Base-by-base conservation (phyloP, 1,284 basidiomycete genomes). In the Trametes polyzona region DNA sequence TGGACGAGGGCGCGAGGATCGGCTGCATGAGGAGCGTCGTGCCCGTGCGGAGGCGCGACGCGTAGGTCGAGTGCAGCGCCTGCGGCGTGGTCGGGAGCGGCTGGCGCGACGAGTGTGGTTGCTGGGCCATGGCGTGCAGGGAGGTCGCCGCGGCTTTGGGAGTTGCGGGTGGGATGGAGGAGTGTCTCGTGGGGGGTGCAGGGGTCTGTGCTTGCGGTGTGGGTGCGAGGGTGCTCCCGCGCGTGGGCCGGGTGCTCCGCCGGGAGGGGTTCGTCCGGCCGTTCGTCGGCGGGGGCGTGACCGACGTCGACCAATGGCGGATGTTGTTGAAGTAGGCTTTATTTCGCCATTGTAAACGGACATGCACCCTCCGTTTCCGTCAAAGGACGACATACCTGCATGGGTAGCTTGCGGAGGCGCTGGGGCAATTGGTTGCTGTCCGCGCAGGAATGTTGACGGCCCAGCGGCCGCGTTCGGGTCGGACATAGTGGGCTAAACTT, bases 21-120 rank as follows among this genome's bases (percentile, higher is more conserved):
- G 96, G 95, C 69, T 99, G 96, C 73, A 98, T 83, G 59, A 99
- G 83, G 2, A 93, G 86, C 1, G 93, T 92, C 6, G 90, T 84
- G 24, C 96, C 96, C 0, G 95, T 96, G n/a, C 92, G 87, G 53
- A 98, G 78, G n/a, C 96, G 86, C 5, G 95, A 92, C 0, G 95
- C 80, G 73, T 97, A 98, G 1, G 93, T 92, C 1, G 93, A 90
- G 61, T 87, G 83, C 19, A 87, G 74, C 0, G 92, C 95, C 71
- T 98, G 96, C 0, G 80, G 73, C 0, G 74, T 71, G 0, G 86
- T 81, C 0, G 85, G 82, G 32, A 91, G 73, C 23, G 83, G 81
- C 1, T 81, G 76, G 9, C 76, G 76, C 1, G 83, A 75, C 8
- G 80, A 78, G 53, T 83, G 47, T 17, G 37, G 52, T 12, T 43